A percentile compares a stretch with the other conserved stretches of the same genome.
phyloP scores from a whole-genome alignment of 139 green algal species.

The Raphidocelis subcapitata region DNA sequence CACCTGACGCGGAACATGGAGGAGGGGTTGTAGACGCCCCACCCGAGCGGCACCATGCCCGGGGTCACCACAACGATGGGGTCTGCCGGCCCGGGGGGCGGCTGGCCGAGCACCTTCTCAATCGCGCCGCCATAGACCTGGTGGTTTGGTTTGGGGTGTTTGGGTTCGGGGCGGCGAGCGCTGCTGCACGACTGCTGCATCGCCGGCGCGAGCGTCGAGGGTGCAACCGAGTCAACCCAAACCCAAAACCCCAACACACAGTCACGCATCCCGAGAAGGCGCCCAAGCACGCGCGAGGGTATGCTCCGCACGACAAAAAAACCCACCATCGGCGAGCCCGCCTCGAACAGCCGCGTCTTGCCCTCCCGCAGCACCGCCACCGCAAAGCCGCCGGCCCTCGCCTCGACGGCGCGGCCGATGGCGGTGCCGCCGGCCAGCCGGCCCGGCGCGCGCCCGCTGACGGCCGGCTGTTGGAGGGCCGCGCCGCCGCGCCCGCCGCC shows the following conservation, averaged over 20 bases:
- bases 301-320: too few relatives aligned
- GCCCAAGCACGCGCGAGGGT: background rate
- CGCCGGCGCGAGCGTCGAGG: background rate
- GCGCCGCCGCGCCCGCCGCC: background rate
- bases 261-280: conserved; percentile 1
- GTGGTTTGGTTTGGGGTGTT: too few relatives aligned
- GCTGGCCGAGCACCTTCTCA: conserved; percentile 60
- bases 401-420: conserved; percentile 12
- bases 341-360: conserved; percentile 67
- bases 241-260: background rate
- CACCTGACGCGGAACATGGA: conserved; percentile 80
- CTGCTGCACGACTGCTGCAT: background rate
- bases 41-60: conserved; percentile 48
- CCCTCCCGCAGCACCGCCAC: conserved; percentile 67
- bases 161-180: conserved; percentile 22
- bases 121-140: conserved; percentile 74
- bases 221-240: background rate
- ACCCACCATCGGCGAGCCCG: conserved; percentile 27
- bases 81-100: conserved; percentile 54
- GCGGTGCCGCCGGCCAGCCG: conserved; percentile 12
- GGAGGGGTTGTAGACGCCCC: conserved; percentile 81
- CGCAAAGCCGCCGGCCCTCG: background rate
- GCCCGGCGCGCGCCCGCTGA: too few relatives aligned
- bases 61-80: conserved; percentile 61
- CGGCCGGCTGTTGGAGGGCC: background rate